phyloP scores from a whole-genome alignment of 2,329 filamentous ascomycete genomes.

The Aspergillus quadricinctus region DNA sequence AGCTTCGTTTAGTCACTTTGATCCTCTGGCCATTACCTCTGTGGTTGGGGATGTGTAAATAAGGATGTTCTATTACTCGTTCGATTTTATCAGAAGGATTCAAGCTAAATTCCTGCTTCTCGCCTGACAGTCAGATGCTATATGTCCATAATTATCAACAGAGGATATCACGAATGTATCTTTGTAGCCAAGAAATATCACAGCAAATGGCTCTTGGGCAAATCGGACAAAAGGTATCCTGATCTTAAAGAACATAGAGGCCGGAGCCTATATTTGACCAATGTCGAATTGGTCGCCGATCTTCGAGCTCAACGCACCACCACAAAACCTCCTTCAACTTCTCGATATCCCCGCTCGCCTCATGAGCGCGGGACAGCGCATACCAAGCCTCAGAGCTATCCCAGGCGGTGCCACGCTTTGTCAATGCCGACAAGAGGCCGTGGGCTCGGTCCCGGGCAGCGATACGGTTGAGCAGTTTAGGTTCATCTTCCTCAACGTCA shows the following conservation, averaged over 20 bases:
- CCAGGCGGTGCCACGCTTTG: slow-evolving; percentile 83
- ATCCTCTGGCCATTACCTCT: slow-evolving; percentile 5
- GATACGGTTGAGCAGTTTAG: slow-evolving; percentile 74
- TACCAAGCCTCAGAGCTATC: slow-evolving; percentile 93
- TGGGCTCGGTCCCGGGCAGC: slow-evolving; percentile 86
- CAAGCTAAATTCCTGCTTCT: neutral
- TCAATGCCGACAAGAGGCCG: slow-evolving; percentile 73
- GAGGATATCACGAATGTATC: slow-evolving; percentile 25
- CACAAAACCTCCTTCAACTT: slow-evolving; percentile 90
- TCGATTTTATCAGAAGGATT: slow-evolving; percentile 5
- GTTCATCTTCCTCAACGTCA: slow-evolving; percentile 41
- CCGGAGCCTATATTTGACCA: slow-evolving; percentile 69
- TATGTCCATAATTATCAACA: slow-evolving; percentile 9
- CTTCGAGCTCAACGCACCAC: slow-evolving; percentile 97
- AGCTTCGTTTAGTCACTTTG: slow-evolving; percentile 2
- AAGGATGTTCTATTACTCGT: slow-evolving; percentile 30
- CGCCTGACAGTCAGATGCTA: neutral
- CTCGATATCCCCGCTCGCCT: slow-evolving; percentile 76
- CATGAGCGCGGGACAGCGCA: slow-evolving; percentile 77
- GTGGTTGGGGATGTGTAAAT: slow-evolving; percentile 30
- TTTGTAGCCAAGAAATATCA: slow-evolving; percentile 13
- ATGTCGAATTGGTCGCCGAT: slow-evolving; percentile 70
- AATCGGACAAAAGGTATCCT: neutral
- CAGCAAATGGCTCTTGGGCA: slow-evolving; percentile 4
- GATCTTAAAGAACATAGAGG: slow-evolving; percentile 57